Evolutionary conservation across 1,284 basidiomycete genomes (phyloP), one percentile per base, ranked within the genome.

Genomic region (Hymenochaete sp.): DNA sequence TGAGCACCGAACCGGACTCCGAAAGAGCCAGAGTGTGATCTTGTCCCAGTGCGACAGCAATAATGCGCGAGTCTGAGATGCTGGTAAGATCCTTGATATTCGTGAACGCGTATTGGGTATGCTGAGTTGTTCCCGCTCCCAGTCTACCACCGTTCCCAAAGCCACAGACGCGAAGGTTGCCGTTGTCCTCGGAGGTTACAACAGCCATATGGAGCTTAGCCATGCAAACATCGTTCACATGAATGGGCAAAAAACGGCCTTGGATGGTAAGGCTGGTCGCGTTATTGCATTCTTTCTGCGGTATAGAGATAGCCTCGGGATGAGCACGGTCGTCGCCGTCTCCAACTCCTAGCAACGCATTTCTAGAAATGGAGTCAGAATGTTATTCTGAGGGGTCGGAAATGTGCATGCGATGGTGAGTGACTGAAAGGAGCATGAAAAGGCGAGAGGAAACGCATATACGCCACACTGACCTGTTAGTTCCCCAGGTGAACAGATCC

Each of bases 21-120:
- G 91, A 93, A 29, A 98, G 69, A 0, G 82, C 85, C 16, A 98
- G 73, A 0, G 93, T 95, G 60, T 98, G 96, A 57, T 98, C 95
- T 58, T 93, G 93, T 2, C 88, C 95, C 1, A 93, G 70, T 0
- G 93, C 90, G 36, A 97, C 75, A 2, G 71, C 59, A 42, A 73
- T 68, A 31, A 73, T 61, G 36, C 79, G 68, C 1, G 71, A 11
- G 92, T 65, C 0, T 72, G 67, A 24, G n/a, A n/a, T n/a, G n/a
- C n/a, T n/a, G 79, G 77, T 18, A 14, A 47, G 42, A 9, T 51
- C 45, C 22, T 41, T 43, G n/a, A 43, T 28, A 24, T 27, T 31
- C 13, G 45, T 31, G 14, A 85, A 69, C 2, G 69, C 68, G 53
- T 88, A 85, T 58, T 95, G 89, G 3, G 87, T 90, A 55, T 92